Evolutionary conservation across 208 protist species (phyloP), one percentile per base, ranked within the genome.

Genomic region (Trypanosoma lewisi): DNA sequence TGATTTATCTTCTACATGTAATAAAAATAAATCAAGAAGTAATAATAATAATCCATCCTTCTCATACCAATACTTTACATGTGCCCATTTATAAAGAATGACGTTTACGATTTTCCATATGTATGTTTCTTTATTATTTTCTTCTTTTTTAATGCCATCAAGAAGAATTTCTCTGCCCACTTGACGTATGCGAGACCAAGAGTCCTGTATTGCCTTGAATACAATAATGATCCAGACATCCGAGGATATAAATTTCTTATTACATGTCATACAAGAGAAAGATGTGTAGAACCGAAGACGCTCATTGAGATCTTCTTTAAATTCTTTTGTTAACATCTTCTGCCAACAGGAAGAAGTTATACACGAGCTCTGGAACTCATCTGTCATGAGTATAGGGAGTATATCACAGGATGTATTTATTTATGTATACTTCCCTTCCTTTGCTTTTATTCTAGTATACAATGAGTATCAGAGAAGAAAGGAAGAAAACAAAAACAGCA

Each of bases 191-290:
- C 78, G 70, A 25, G 86, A 93, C 83, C 82, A 89, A 49, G 78
- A 61, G 61, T 93, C 86, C 28, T 82, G 75, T n/a, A 76, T 77
- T 4, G 82, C 86, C 25, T 75, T 67, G 50, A 93, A 68, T 47
- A 93, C 70, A 2, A 83, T 63, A 16, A 77, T 63, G 9, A 68
- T 25, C 78, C 73, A 76, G 36, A 45, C 25, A 45, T 68, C 53
- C 9, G 63, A 54, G n/a, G 3, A 42, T n/a, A 12, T 12, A 14
- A 17, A 16, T 7, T 16, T 49, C 9, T 25, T 23, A 33, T 55
- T 17, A 53, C 33, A 31, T 60, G 50, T 2, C 23, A 50, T 30
- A 19, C n/a, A 52, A 21, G 63, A 36, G 23, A 69, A 7, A 4
- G 28, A 37, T 14, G 0, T 49, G 51, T 72, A 82, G 19, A 82